These are phyloP conservation scores for Tulasnella sp. DNA, from an alignment of 768 basidiomycete species.

Conservation along the genomic window DNA sequence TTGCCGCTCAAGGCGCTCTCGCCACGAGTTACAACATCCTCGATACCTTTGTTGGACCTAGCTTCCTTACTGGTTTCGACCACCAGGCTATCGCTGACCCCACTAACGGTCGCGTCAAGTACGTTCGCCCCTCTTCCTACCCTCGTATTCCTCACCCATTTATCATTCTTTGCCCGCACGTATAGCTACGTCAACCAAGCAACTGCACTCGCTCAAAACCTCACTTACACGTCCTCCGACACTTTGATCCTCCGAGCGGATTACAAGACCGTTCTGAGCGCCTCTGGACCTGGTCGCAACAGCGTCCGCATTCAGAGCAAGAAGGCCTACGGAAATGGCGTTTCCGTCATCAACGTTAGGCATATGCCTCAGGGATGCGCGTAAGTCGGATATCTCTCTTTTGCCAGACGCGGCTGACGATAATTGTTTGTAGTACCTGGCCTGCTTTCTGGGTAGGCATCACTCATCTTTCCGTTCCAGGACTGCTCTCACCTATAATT, in stretches of 20 bases:
- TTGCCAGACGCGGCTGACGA: slow-evolving; percentile 3
- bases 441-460: slow-evolving; percentile 36
- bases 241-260: slow-evolving; percentile 48
- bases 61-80: slow-evolving; percentile 15
- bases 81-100: slow-evolving; percentile 17
- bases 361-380: slow-evolving; percentile 51
- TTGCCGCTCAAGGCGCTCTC: not conserved
- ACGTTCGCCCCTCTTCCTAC: not conserved
- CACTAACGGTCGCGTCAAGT: slow-evolving; percentile 25
- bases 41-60: slow-evolving; percentile 14
- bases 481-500: not conserved
- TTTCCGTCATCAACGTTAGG: slow-evolving; percentile 45
- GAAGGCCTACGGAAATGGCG: slow-evolving; percentile 45
- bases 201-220: slow-evolving; percentile 46
- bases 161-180: not conserved
- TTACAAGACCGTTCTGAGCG: slow-evolving; percentile 38
- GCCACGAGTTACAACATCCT: slow-evolving; percentile 9
- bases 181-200: slow-evolving; percentile 41
- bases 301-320: slow-evolving; percentile 51
- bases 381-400: slow-evolving; percentile 1
- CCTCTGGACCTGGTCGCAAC: slow-evolving; percentile 49
- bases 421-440: slow-evolving; percentile 34
- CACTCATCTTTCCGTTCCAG: not conserved
- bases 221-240: slow-evolving; percentile 49
- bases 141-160: not conserved